Evolutionary conservation across 306 rosid species (phyloP), one percentile per base, ranked within the genome.

Genomic region (Acmispon strigosus): DNA sequence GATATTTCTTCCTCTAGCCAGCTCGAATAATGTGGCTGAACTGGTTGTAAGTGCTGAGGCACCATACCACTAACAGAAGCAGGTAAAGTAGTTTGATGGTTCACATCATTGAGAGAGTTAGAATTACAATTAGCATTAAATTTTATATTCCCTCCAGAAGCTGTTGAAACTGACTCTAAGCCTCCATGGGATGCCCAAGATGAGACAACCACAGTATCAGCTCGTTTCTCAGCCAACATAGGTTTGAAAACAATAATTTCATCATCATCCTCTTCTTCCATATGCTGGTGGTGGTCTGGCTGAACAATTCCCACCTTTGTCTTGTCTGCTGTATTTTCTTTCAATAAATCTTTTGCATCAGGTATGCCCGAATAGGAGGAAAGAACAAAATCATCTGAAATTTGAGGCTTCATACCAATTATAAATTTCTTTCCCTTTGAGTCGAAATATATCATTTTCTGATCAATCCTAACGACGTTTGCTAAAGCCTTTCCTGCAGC

Each of bases 171-270:
- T 27, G 74, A 70, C 70, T 74, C 81, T 62, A 76, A 29, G 62
- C 86, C 80, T 24, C 82, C 88, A 73, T n/a, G 66, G 49, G 77
- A 62, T 17, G 43, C 75, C 84, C 76, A 60, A 49, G 84, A 62
- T 20, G 87, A 76, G 51, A 53, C 74, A 69, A 60, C 44, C 41
- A 39, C 50, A 42, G 42, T 58, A 65, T 89, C 91, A 49, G 79
- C 64, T 59, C 65, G 86, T 80, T 89, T 94, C 80, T 94, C 99
- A 20, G 90, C 66, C 66, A 79, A 81, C 29, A 84, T 36, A 44
- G 99, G 99, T 76, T 94, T 94, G 66, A 91, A 94, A 78, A 94
- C 97, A 76, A 94, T 94, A 29, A 94, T 95, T 76, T 94, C 99
- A 10, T 94, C 99, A 12, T 94, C 96, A 5, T 94, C 97, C 62